A percentile compares a stretch with the other conserved stretches of the same genome.
phyloP scores from a whole-genome alignment of 768 basidiomycete genomes.

The Paxillus rubicundulus region DNA sequence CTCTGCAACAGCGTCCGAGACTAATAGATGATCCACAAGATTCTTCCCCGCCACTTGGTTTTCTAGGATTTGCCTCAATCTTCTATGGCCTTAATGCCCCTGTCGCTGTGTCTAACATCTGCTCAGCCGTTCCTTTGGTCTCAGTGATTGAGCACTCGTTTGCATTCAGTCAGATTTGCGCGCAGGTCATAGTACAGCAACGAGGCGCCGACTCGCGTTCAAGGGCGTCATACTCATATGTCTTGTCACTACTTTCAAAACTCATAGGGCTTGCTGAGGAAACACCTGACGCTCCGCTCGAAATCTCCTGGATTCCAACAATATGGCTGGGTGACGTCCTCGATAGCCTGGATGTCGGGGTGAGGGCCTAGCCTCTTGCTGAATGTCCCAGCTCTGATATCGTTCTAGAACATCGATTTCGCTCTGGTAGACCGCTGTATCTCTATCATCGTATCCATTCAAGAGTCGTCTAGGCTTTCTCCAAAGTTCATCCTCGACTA shows the following conservation, averaged over 20 bases:
- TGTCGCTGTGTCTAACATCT: constrained; percentile 24
- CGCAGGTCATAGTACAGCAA: constrained; percentile 34
- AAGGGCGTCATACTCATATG: constrained; percentile 52
- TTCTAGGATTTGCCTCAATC: constrained; percentile 55
- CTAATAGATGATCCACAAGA: constrained; percentile 37
- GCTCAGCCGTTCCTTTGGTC: constrained; percentile 46
- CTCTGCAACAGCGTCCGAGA: constrained; percentile 51
- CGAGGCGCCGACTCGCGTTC: constrained; percentile 31
- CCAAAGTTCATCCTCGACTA: constrained; percentile 57
- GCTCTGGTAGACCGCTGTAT: constrained; percentile 63
- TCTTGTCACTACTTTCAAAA: constrained; percentile 49
- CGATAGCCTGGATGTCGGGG: constrained; percentile 53
- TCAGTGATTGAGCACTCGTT: constrained; percentile 56
- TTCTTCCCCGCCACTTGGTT: constrained; percentile 31
- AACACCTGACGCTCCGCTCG: constrained; percentile 29
- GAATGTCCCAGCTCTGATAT: neutral
- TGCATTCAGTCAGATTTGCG: constrained; percentile 46
- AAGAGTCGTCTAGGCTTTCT: constrained; percentile 46
- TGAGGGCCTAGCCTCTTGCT: constrained; percentile 25
- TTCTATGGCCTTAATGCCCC: constrained; percentile 54
- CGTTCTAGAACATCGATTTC: constrained; percentile 47
- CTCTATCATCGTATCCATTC: constrained; percentile 52
- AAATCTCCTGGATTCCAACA: constrained; percentile 57
- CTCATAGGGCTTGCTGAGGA: constrained; percentile 45
- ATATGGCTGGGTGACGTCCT: constrained; percentile 63